These are phyloP conservation scores for Fusarium napiforme DNA, from an alignment of 2,329 filamentous ascomycete species.

Conservation along the genomic window DNA sequence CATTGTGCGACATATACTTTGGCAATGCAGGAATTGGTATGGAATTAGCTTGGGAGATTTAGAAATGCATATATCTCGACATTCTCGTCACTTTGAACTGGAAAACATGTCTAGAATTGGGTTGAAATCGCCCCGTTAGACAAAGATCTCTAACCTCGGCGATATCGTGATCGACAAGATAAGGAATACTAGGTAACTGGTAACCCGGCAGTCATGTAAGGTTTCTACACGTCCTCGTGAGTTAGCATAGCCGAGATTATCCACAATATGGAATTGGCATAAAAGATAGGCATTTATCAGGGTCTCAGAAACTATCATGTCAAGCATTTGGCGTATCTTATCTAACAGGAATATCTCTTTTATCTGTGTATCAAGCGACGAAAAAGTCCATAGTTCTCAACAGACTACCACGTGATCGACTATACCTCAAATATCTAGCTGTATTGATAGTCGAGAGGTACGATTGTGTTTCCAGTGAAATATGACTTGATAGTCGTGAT, in stretches of 20 bases:
- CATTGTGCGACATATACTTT: neutral
- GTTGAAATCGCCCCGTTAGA: fast-evolving
- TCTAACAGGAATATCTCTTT: neutral
- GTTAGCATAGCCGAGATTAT: neutral
- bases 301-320: neutral
- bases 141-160: neutral
- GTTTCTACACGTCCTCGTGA: neutral
- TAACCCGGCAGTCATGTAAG: neutral
- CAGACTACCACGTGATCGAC: neutral
- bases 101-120: neutral
- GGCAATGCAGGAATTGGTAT: fast-evolving
- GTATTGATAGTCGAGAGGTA: neutral
- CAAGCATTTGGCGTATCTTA: neutral
- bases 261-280: neutral
- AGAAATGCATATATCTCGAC: too few species aligned
- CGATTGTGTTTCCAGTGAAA: neutral
- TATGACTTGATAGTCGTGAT: neutral
- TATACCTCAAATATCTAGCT: neutral
- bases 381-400: fast-evolving
- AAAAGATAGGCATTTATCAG: neutral
- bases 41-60: too few species aligned
- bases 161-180: constrained; percentile 18
- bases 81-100: neutral
- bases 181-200: neutral
- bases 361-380: neutral